phyloP scores from a whole-genome alignment of 805 yeast genomes.

The Candida ascalaphidarum region DNA sequence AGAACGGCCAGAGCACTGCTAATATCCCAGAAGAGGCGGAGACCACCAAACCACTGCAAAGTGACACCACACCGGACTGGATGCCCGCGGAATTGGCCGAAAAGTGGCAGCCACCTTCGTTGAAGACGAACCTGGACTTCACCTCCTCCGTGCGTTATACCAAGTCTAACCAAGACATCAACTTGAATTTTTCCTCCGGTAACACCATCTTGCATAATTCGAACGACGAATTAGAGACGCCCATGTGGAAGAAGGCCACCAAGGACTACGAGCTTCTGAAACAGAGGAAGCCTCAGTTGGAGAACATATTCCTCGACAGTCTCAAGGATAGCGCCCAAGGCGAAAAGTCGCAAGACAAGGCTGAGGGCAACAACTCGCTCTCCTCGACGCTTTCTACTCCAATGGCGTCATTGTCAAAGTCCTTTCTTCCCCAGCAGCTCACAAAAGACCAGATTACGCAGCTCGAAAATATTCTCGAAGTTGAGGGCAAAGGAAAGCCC shows the following conservation, averaged over 20 bases:
- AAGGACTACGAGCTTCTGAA: slow-evolving; percentile 18
- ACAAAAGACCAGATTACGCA: slow-evolving; percentile 12
- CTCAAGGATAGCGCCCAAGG: slow-evolving; percentile 6
- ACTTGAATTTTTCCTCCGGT: slow-evolving; percentile 10
- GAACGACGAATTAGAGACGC: slow-evolving; percentile 13
- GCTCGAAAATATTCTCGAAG: slow-evolving; percentile 14
- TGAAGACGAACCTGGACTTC: slow-evolving; percentile 3
- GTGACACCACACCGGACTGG: slow-evolving; percentile 29
- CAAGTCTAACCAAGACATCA: slow-evolving; percentile 8
- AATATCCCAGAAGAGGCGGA: neutral
- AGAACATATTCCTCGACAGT: slow-evolving; percentile 20
- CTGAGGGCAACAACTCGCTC: slow-evolving; percentile 11
- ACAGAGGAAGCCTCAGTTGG: slow-evolving; percentile 17
- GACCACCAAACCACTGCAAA: neutral
- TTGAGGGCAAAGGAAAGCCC: slow-evolving; percentile 12
- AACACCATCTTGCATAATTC: slow-evolving; percentile 27
- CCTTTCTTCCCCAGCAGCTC: slow-evolving; percentile 2
- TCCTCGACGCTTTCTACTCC: slow-evolving; percentile 33
- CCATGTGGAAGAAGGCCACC: slow-evolving; percentile 27
- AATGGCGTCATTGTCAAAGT: slow-evolving; percentile 9
- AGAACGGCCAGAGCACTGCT: slow-evolving; percentile 1
- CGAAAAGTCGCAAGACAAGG: slow-evolving; percentile 1
- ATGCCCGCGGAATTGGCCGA: slow-evolving; percentile 32
- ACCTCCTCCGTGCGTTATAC: slow-evolving; percentile 15
- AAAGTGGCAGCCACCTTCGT: slow-evolving; percentile 17